Base-by-base conservation (phyloP, 2,329 filamentous ascomycete genomes). In the Dothistroma pini region DNA sequence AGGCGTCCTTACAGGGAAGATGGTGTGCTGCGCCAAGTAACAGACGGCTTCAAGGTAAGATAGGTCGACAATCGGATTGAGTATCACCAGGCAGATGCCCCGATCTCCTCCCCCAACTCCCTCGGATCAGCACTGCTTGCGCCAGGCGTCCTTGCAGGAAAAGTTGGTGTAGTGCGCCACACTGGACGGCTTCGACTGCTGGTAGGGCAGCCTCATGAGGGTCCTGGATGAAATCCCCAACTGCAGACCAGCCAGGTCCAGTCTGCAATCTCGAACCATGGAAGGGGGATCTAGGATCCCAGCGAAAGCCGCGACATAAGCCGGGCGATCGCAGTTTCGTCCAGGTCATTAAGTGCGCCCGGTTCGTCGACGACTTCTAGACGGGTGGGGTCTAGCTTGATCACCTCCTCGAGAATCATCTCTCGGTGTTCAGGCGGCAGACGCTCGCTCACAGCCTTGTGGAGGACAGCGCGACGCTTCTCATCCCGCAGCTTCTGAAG, bases 121-220 rank as follows among this genome's bases (percentile, higher is more conserved):
- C 34, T 10, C 34, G 34, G 34, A 38, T 16, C 34, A 38, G 14
- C 47, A 19, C 47, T 19, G 47, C 10, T 22, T 49, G 11, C 19
- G 47, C 19, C 19, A 49, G 47, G 19, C 47, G 10, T 32, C 29
- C 11, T 34, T 19, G 41, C 41, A 44, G 41, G 47, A 49, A 12
- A 35, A 21, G 6, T 16, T 21, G 29, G 50, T 53, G 29, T 32
- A 25, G 11, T 53, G 29, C 50, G 50, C 50, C 50, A 35, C 50
- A 21, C 50, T 31, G 50, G 50, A 53, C 50, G 29, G 50, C 50
- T 53, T 53, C 50, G n/a, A 31, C 34, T 53, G 29, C 29, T 31
- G 29, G 50, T 21, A 34, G 16, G 29, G 50, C 50, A 53, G 29
- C 50, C 29, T 53, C n/a, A 35, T 31, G 12, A n/a, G 22, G 49